Percentiles rank a stretch among this genome's conserved stretches.
Evolutionary conservation across 164 flowering plant genomes (phyloP).

Genomic region (Pachysandra terminalis): DNA sequence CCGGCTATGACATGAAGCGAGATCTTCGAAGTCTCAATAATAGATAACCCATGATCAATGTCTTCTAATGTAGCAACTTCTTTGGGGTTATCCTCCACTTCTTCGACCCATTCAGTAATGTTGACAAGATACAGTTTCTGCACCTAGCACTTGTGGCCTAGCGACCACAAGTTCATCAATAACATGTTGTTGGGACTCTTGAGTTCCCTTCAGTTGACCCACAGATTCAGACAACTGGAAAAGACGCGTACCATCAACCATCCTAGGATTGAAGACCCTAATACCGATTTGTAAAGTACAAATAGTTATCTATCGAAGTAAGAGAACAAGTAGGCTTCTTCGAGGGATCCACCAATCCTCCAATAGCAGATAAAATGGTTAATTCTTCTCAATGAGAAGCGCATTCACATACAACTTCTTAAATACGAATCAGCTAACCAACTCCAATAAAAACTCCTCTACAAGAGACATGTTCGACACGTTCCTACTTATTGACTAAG

Average conservation of each 20-base stretch:
- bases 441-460: too few relatives aligned
- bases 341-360: background rate
- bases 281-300: background rate
- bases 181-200: background rate
- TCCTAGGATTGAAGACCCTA: background rate
- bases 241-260: background rate
- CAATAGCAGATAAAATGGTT: background rate
- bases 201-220: background rate
- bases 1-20: background rate
- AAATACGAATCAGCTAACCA: too few relatives aligned
- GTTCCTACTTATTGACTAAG: too few relatives aligned
- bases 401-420: too few relatives aligned
- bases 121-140: slow-evolving; percentile 2
- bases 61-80: background rate
- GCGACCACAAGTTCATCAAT: background rate
- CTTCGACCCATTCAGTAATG: background rate
- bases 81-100: background rate
- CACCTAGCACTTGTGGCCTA: slow-evolving; percentile 4
- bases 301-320: too few relatives aligned
- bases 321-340: background rate
- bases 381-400: too few relatives aligned
- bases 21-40: background rate
- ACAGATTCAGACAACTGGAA: background rate
- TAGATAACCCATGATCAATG: background rate
- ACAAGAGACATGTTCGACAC: too few relatives aligned